Conservation (phyloP, 2,329 filamentous ascomycete species). For the Trichoderma sp. region DNA sequence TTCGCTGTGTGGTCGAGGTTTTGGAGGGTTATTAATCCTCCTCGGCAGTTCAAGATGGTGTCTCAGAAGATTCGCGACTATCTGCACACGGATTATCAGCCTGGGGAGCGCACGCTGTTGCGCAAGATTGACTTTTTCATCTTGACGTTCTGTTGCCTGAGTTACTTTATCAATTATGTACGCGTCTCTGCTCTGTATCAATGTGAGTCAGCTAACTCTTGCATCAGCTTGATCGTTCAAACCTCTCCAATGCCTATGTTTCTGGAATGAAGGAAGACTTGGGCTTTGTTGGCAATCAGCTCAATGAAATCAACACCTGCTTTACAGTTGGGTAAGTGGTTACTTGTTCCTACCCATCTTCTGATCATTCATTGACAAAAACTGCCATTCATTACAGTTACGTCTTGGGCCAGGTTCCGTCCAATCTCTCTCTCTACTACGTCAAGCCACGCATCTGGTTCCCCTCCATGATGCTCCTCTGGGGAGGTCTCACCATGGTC, state of each 20-base stretch:
- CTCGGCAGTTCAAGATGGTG: conserved; percentile 23
- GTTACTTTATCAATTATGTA: conserved; percentile 60
- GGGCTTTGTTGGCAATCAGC: conserved; percentile 50
- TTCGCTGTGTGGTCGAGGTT: not conserved
- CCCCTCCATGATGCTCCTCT: conserved; percentile 65
- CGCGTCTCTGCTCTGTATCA: conserved; percentile 30
- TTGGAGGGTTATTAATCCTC: conserved; percentile 1
- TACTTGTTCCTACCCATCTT: not conserved
- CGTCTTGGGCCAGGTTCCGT: conserved; percentile 62
- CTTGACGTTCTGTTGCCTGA: conserved; percentile 64
- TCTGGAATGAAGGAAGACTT: conserved; percentile 54
- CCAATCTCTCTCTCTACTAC: conserved; percentile 65
- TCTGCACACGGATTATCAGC: conserved; percentile 41
- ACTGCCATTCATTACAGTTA: conserved; percentile 36
- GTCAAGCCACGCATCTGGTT: conserved; percentile 67
- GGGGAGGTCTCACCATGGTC: conserved; percentile 66
- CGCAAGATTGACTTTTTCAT: conserved; percentile 68
- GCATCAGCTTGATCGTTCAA: conserved; percentile 44
- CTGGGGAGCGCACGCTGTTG: conserved; percentile 52
- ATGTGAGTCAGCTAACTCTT: not conserved
- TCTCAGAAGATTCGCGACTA: conserved; percentile 39
- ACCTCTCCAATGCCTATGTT: conserved; percentile 47
- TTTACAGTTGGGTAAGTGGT: conserved; percentile 43
- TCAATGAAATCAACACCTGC: conserved; percentile 45
- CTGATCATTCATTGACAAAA: not conserved